Evolutionary conservation across 345 rosid species (phyloP).

Genomic region (Microthlaspi erraticum): DNA sequence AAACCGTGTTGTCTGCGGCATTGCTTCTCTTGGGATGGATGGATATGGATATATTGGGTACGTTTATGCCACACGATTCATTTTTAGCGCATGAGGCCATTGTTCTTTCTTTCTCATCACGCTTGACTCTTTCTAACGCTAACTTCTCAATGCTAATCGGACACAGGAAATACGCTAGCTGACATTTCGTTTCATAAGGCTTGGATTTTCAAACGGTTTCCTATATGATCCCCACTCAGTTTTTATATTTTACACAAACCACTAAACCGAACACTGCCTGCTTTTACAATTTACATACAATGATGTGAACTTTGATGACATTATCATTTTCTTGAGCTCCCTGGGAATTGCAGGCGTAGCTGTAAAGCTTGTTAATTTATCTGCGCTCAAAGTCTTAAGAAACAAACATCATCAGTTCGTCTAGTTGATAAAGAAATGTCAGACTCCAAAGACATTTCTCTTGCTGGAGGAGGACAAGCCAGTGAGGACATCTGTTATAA

Average conservation of each 20-base stretch:
- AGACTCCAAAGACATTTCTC: slow-evolving; percentile 45
- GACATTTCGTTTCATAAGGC: slow-evolving; percentile 86
- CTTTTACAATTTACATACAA: no score
- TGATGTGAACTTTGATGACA: no score
- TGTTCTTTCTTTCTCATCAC: no score
- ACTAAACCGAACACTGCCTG: no score
- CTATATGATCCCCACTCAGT: no score
- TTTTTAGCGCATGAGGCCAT: neutral
- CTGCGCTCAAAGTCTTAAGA: slow-evolving; percentile 45
- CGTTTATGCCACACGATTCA: slow-evolving; percentile 32
- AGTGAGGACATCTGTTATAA: slow-evolving; percentile 40
- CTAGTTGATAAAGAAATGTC: slow-evolving; percentile 57
- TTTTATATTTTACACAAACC: no score
- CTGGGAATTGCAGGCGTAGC: no score
- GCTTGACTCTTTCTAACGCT: no score
- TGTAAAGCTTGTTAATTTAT: no score
- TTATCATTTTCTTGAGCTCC: no score
- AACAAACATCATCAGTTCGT: slow-evolving; percentile 43
- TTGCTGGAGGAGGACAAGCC: slow-evolving; percentile 50
- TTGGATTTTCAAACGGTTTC: slow-evolving; percentile 90
- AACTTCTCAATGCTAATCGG: no score
- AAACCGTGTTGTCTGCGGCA: slow-evolving; percentile 84
- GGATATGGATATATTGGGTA: slow-evolving; percentile 78
- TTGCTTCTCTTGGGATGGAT: slow-evolving; percentile 89
- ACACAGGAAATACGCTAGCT: slow-evolving; percentile 73